phyloP scores from a whole-genome alignment of 345 rosid species.

The Eucalyptus pumila region DNA sequence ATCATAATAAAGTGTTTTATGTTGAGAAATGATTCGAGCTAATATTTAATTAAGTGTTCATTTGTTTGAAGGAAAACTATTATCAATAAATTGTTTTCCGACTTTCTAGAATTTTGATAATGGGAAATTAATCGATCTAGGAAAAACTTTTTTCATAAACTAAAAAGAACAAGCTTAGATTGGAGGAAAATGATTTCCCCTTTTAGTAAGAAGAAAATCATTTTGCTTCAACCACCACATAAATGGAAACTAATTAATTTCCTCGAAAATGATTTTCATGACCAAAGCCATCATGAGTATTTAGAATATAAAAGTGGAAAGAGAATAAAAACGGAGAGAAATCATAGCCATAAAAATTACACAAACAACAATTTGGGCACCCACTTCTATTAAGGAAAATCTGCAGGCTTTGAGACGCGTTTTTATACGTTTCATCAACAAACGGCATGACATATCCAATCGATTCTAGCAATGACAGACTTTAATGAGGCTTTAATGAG shows the following conservation, averaged over 20 bases:
- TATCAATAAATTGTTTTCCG: too few relatives aligned
- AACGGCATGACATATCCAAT: neutral
- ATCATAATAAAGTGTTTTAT: neutral
- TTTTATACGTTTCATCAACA: too few relatives aligned
- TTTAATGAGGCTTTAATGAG: neutral
- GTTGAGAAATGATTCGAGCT: neutral
- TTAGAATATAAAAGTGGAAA: neutral
- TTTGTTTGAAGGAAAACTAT: neutral
- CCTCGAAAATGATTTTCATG: too few relatives aligned
- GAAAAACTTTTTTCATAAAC: neutral
- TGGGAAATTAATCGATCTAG: rapidly evolving
- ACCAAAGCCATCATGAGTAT: neutral
- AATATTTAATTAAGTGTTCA: too few relatives aligned
- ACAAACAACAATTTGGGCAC: neutral
- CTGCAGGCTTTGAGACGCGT: rapidly evolving
- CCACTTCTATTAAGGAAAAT: neutral
- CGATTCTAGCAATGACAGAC: neutral
- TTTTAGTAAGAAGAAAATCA: neutral
- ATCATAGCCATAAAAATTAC: neutral
- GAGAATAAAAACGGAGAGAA: neutral
- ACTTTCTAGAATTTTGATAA: neutral
- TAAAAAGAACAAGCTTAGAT: too few relatives aligned
- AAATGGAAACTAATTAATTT: neutral
- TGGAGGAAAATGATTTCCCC: neutral
- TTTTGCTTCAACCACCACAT: neutral